These are phyloP conservation scores for Alternaria consortialis DNA, from an alignment of 2,329 filamentous ascomycete species.

Conservation along the genomic window DNA sequence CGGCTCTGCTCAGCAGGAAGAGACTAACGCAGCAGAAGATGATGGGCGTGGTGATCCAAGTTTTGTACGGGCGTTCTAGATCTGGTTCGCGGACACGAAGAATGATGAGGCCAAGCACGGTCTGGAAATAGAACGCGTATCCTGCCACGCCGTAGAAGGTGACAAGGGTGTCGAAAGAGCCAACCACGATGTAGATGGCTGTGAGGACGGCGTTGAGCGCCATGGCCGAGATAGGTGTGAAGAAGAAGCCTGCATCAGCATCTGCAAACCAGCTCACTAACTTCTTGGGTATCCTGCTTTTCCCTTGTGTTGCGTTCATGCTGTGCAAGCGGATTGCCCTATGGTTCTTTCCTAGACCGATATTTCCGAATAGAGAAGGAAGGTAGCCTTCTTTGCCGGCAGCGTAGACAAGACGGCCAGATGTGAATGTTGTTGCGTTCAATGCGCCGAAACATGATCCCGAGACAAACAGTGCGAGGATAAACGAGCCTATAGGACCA, in stretches of 20 bases:
- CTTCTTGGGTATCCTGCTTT: constrained; percentile 32
- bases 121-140: constrained; percentile 97
- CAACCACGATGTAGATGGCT: constrained; percentile 78
- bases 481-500: constrained; percentile 79
- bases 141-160: constrained; percentile 98
- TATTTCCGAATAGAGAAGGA: constrained; percentile 80
- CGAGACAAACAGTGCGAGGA: constrained; percentile 88
- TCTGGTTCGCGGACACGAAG: constrained; percentile 86
- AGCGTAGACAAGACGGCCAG: constrained; percentile 88
- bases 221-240: constrained; percentile 93
- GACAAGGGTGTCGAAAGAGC: constrained; percentile 89
- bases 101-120: constrained; percentile 91
- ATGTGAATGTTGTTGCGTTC: constrained; percentile 94
- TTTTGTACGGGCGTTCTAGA: constrained; percentile 89
- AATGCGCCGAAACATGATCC: constrained; percentile 93
- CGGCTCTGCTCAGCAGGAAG: constrained; percentile 85
- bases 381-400: constrained; percentile 96
- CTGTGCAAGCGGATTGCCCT: constrained; percentile 47
- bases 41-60: constrained; percentile 96
- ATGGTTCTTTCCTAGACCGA: constrained; percentile 70
- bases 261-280: constrained; percentile 47
- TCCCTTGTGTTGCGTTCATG: constrained; percentile 28
- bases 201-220: constrained; percentile 80
- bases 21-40: constrained; percentile 98
- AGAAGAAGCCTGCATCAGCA: constrained; percentile 84